These are phyloP conservation scores for Canna indica DNA, from an alignment of 176 grass and related monocot species.

Conservation along the genomic window DNA sequence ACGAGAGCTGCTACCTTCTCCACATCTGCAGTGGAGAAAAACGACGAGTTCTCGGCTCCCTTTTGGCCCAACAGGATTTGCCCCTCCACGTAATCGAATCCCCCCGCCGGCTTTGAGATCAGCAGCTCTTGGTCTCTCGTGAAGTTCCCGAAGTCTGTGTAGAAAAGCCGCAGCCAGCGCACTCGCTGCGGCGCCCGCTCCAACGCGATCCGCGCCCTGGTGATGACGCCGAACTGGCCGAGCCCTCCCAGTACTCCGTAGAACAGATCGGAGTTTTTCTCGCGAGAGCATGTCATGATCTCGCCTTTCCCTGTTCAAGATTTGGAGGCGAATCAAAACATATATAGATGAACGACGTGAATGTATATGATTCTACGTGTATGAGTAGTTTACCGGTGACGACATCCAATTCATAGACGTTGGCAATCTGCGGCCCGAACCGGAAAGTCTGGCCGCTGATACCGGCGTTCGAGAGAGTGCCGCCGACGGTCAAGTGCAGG, in stretches of 20 bases:
- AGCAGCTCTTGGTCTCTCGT: constrained; percentile 41
- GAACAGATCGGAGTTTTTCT: constrained; percentile 45
- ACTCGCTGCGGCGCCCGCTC: constrained; percentile 21
- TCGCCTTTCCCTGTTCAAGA: constrained; percentile 42
- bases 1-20: constrained; percentile 22
- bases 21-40: constrained; percentile 35
- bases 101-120: constrained; percentile 8
- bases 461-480: constrained; percentile 73
- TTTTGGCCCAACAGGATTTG: constrained; percentile 32
- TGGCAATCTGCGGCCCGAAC: constrained; percentile 60
- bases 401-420: constrained; percentile 54
- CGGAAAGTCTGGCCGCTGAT: constrained; percentile 56
- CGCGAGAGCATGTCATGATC: constrained; percentile 30
- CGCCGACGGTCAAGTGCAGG: constrained; percentile 43
- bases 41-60: constrained; percentile 25
- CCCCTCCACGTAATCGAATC: constrained; percentile 52
- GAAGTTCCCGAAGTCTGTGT: constrained; percentile 27
- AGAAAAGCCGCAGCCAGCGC: constrained; percentile 38
- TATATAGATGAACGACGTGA: background rate
- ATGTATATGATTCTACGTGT: background rate
- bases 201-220: constrained; percentile 38
- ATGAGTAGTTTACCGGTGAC: constrained; percentile 55
- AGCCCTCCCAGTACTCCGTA: constrained; percentile 42
- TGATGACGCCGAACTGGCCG: constrained; percentile 57
- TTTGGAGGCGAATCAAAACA: background rate